Conservation (phyloP, 23 red algal species). For the Cyanidiococcus yangmingshanensis region DNA sequence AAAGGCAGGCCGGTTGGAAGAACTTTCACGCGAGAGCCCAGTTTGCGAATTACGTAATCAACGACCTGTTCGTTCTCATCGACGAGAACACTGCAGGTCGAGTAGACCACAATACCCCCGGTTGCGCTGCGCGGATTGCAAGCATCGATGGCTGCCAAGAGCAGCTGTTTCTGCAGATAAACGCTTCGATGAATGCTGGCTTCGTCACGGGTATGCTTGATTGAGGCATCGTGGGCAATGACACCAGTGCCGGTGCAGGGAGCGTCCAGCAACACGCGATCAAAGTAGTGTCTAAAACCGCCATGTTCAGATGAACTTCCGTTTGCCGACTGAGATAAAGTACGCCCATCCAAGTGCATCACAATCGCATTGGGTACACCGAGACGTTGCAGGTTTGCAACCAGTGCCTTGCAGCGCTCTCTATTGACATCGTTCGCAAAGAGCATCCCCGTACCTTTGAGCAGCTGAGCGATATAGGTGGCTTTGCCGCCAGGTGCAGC, state of each 20-base stretch:
- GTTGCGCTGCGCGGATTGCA: slow-evolving; percentile 49
- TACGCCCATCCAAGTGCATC: slow-evolving; percentile 65
- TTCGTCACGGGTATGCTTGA: slow-evolving; percentile 52
- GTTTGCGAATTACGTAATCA: slow-evolving; percentile 77
- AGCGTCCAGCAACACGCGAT: slow-evolving; percentile 87
- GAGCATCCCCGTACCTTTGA: slow-evolving; percentile 79
- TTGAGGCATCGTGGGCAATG: slow-evolving; percentile 78
- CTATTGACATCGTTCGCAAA: slow-evolving; percentile 86
- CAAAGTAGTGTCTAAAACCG: slow-evolving; percentile 34
- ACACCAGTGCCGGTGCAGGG: slow-evolving; percentile 93
- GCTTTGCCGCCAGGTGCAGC: slow-evolving; percentile 93
- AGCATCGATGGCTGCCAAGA: slow-evolving; percentile 82
- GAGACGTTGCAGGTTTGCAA: slow-evolving; percentile 82
- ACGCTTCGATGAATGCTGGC: slow-evolving; percentile 52
- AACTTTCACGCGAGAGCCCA: slow-evolving; percentile 49
- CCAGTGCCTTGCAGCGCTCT: slow-evolving; percentile 76
- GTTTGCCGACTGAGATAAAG: slow-evolving; percentile 31
- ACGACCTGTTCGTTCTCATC: slow-evolving; percentile 95
- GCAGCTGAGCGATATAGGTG: slow-evolving; percentile 57
- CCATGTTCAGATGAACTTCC: not conserved
- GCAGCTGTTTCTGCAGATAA: slow-evolving; percentile 79
- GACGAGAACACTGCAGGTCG: slow-evolving; percentile 92
- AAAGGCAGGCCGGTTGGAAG: slow-evolving; percentile 68
- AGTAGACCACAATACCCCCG: slow-evolving; percentile 93
- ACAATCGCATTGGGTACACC: slow-evolving; percentile 74